Evolutionary conservation across 371 early-diverging fungal genomes (phyloP).

Genomic region (Mucor sp.): DNA sequence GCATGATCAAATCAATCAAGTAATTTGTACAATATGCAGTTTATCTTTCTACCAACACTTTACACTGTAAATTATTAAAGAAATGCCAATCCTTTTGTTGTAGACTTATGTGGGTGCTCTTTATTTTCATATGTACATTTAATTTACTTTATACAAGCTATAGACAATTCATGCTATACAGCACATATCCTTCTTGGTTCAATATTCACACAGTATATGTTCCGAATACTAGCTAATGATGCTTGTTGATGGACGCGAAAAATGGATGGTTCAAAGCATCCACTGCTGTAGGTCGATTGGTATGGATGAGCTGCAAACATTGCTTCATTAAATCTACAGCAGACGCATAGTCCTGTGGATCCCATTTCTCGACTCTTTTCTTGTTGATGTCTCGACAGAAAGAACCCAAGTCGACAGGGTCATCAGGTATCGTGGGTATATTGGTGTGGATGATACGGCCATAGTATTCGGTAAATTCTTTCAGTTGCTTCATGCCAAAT

Average conservation of each 20-base stretch:
- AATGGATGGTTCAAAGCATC: conserved; percentile 64
- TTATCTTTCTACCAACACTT: too few species aligned
- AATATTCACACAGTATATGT: too few species aligned
- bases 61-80: too few species aligned
- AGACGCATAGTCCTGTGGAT: conserved; percentile 24
- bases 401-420: conserved; percentile 21
- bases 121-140: too few species aligned
- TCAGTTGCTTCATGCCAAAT: conserved; percentile 84
- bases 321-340: conserved; percentile 53
- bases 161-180: too few species aligned
- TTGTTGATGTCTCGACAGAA: conserved; percentile 10
- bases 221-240: too few species aligned
- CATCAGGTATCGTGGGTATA: conserved; percentile 55
- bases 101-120: too few species aligned
- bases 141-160: too few species aligned
- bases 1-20: too few species aligned
- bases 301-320: conserved; percentile 50
- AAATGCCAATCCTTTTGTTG: too few species aligned
- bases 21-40: too few species aligned
- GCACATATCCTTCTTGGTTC: too few species aligned
- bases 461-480: conserved; percentile 58
- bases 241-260: not conserved
- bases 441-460: conserved; percentile 63
- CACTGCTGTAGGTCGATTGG: conserved; percentile 56
- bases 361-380: conserved; percentile 15